Conservation (phyloP, 345 rosid genomes). For the Eucalyptus marginata region DNA sequence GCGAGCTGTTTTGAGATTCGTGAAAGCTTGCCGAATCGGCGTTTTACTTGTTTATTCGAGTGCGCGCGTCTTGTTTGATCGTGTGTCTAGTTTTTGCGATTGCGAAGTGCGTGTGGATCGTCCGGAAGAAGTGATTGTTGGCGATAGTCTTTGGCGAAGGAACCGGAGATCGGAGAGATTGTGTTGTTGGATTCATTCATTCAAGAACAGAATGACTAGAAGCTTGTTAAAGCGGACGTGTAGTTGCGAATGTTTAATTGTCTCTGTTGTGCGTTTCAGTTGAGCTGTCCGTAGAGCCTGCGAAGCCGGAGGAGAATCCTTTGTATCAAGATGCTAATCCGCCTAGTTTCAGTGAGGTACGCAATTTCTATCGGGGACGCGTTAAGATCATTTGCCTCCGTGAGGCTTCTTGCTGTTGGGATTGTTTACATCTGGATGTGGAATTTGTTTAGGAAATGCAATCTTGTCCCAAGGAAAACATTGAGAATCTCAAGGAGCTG, state of each 20-base stretch:
- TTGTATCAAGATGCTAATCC: conserved; percentile 38
- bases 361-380: background rate
- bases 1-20: background rate
- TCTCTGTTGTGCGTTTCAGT: background rate
- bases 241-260: background rate
- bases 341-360: conserved; percentile 33
- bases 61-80: background rate
- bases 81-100: background rate
- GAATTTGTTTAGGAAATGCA: conserved; percentile 41
- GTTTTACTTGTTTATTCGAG: background rate
- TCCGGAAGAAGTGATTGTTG: background rate
- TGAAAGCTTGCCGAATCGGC: background rate
- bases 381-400: background rate
- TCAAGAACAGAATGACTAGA: background rate
- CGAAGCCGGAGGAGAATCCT: conserved; percentile 46
- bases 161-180: background rate
- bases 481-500: conserved; percentile 32
- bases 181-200: background rate
- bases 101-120: background rate
- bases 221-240: background rate
- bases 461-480: conserved; percentile 54
- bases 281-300: conserved; percentile 23
- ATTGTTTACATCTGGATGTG: background rate
- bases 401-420: background rate
- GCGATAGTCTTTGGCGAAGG: background rate